Evolutionary conservation across 1,284 basidiomycete genomes (phyloP).

Genomic region (Irpex sp.): DNA sequence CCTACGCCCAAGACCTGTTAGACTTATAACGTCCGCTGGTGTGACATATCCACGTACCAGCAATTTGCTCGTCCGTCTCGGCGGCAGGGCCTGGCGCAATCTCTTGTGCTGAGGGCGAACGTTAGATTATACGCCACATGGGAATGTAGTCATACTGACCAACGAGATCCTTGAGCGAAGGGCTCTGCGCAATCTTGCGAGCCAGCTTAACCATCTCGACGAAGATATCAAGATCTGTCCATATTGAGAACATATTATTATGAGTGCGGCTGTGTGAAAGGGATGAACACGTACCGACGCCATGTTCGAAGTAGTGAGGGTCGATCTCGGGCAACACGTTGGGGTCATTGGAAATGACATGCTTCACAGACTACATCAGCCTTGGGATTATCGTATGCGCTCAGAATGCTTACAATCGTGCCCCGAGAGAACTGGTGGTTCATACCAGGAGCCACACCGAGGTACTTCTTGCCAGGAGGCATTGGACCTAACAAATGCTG

Average conservation of each 20-base stretch:
- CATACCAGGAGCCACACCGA: conserved; percentile 23
- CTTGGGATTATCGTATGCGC: not conserved
- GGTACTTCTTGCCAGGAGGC: conserved; percentile 24
- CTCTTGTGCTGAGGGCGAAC: conserved; percentile 22
- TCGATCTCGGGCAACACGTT: conserved; percentile 39
- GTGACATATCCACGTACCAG: conserved; percentile 17
- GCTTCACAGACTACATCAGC: conserved; percentile 20
- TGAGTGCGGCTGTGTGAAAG: not conserved
- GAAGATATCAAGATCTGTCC: conserved; percentile 37
- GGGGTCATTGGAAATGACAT: conserved; percentile 37
- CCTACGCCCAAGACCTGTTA: conserved; percentile 12
- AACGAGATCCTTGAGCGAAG: conserved; percentile 39
- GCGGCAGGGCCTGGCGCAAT: conserved; percentile 35
- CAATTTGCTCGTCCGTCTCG: conserved; percentile 16
- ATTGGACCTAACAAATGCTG: conserved; percentile 17
- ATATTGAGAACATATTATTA: not conserved
- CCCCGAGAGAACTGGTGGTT: conserved; percentile 36
- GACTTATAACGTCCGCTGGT: too few species aligned
- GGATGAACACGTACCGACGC: conserved; percentile 34
- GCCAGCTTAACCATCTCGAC: conserved; percentile 50
- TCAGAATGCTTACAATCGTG: conserved; percentile 30
- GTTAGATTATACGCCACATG: not conserved
- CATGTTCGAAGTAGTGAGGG: conserved; percentile 45
- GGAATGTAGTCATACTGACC: conserved; percentile 12
- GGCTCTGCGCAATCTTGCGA: conserved; percentile 35